Evolutionary conservation across 768 basidiomycete genomes (phyloP).

Genomic region (Russula olivacea): DNA sequence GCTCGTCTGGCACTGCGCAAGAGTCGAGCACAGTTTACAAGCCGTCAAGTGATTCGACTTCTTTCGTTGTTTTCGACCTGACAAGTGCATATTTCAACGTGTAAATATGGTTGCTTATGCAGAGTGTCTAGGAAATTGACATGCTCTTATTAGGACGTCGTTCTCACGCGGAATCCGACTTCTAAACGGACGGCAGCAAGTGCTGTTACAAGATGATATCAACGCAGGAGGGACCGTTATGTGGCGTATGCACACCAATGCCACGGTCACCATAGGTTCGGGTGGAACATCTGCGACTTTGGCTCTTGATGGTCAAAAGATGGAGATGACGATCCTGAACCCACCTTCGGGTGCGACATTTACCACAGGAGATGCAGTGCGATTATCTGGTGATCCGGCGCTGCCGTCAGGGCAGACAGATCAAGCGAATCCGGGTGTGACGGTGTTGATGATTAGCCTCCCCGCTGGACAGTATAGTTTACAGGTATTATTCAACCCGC

Average conservation of each 20-base stretch:
- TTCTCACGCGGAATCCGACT: constrained; percentile 80
- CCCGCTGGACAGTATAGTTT: constrained; percentile 68
- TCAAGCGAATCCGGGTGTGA: constrained; percentile 72
- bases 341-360: constrained; percentile 63
- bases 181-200: constrained; percentile 78
- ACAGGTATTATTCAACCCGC: constrained; percentile 89
- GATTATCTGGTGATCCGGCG: constrained; percentile 56
- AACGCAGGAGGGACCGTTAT: constrained; percentile 49
- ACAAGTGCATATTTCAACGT: constrained; percentile 66
- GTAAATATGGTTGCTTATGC: constrained; percentile 40
- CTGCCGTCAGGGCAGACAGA: constrained; percentile 54
- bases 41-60: constrained; percentile 61
- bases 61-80: constrained; percentile 76
- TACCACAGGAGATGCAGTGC: constrained; percentile 45
- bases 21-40: constrained; percentile 77
- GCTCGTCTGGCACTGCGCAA: constrained; percentile 54
- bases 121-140: constrained; percentile 18
- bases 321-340: constrained; percentile 62
- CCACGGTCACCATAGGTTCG: constrained; percentile 54
- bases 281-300: constrained; percentile 69
- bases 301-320: constrained; percentile 58
- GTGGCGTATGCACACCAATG: constrained; percentile 98
- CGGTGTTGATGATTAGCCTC: constrained; percentile 66
- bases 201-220: constrained; percentile 93
- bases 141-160: constrained; percentile 43